phyloP scores from a whole-genome alignment of 2,329 filamentous ascomycete species.

The Gliomastix tumulicola region DNA sequence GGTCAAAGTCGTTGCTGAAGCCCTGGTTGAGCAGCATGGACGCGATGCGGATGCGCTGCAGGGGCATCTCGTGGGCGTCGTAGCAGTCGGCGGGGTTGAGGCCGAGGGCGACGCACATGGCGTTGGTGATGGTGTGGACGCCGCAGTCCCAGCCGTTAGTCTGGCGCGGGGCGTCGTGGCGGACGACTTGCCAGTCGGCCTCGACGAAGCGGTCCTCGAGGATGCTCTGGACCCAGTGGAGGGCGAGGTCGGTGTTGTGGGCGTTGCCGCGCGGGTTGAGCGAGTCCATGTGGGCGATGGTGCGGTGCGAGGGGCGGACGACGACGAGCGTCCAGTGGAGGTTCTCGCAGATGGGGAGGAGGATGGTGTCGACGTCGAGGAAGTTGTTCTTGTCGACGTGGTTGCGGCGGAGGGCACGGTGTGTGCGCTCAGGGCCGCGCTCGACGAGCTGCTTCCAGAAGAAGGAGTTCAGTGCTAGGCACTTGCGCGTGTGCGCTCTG shows the following conservation, averaged over 20 bases:
- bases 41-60: conserved; percentile 56
- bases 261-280: conserved; percentile 36
- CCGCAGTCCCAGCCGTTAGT: conserved; percentile 68
- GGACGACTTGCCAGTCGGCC: conserved; percentile 52
- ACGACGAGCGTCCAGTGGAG: conserved; percentile 68
- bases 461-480: conserved; percentile 57
- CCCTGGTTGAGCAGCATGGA: conserved; percentile 61
- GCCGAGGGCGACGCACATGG: conserved; percentile 52
- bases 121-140: conserved; percentile 70
- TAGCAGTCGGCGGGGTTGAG: conserved; percentile 45
- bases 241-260: conserved; percentile 30
- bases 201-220: conserved; percentile 45
- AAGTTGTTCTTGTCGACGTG: conserved; percentile 55
- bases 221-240: conserved; percentile 51
- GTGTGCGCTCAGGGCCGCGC: conserved; percentile 37
- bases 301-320: conserved; percentile 52
- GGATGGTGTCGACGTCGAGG: conserved; percentile 56
- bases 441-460: conserved; percentile 52
- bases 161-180: conserved; percentile 48
- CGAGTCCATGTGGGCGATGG: conserved; percentile 65
- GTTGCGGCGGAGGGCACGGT: conserved; percentile 48
- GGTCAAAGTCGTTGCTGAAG: conserved; percentile 52
- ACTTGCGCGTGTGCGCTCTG: conserved; percentile 45
- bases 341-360: conserved; percentile 60
- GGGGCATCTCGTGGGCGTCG: conserved; percentile 43